A percentile compares a stretch with the other conserved stretches of the same genome.
Evolutionary conservation across 2,329 filamentous ascomycete genomes (phyloP).

Genomic region (Ilyonectria sp.): DNA sequence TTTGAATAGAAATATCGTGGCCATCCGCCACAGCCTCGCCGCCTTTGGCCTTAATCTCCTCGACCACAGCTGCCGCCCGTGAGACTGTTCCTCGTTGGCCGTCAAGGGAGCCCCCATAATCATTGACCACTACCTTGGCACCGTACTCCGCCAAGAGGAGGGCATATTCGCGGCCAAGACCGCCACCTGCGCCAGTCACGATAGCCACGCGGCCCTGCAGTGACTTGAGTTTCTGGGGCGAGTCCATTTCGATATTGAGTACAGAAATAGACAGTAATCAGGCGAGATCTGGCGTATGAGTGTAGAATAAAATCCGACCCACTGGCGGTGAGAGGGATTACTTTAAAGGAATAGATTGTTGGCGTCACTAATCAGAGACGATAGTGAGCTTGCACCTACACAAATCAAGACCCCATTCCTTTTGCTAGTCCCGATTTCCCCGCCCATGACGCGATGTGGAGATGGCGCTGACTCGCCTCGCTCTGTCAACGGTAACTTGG

Average conservation of each 20-base stretch:
- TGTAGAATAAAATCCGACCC: not conserved
- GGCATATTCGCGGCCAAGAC: slow-evolving; percentile 43
- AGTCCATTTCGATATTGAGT: not conserved
- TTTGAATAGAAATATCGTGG: slow-evolving; percentile 33
- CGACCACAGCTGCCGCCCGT: slow-evolving; percentile 31
- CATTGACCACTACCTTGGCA: slow-evolving; percentile 39
- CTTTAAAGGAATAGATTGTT: not conserved
- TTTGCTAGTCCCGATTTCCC: no score
- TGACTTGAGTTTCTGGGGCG: slow-evolving; percentile 12
- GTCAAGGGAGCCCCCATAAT: slow-evolving; percentile 26
- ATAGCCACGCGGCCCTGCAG: slow-evolving; percentile 14
- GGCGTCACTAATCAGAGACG: not conserved
- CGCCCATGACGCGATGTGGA: no score
- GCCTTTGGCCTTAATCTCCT: slow-evolving; percentile 36
- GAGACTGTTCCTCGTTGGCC: slow-evolving; percentile 27
- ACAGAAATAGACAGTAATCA: not conserved
- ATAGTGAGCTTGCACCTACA: no score
- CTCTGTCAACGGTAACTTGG: not conserved
- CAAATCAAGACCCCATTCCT: no score
- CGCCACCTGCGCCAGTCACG: slow-evolving; percentile 39
- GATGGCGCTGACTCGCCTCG: not conserved
- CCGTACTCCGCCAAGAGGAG: slow-evolving; percentile 36
- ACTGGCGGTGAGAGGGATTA: no score
- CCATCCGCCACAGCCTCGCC: slow-evolving; percentile 36
- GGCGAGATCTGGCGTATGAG: not conserved